Percentiles rank a stretch among this genome's conserved stretches.
Evolutionary conservation across 2,329 filamentous ascomycete genomes (phyloP).

Genomic region (Emergomyces africanus): DNA sequence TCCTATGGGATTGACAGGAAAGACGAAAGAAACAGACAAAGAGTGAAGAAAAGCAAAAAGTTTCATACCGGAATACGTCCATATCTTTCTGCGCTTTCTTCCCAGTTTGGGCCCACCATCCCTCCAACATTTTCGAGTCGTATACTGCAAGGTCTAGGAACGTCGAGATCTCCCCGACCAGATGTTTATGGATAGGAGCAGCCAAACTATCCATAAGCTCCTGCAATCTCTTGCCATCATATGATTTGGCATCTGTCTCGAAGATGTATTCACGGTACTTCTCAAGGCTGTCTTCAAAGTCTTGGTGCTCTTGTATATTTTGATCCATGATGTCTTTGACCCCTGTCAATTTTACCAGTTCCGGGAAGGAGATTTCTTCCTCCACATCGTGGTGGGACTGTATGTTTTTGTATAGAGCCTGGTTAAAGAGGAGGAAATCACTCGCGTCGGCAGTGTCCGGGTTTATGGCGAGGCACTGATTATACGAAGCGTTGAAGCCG

Average conservation of each 20-base stretch:
- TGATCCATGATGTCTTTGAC: slow-evolving; percentile 19
- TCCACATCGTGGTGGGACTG: slow-evolving; percentile 22
- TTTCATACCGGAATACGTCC: slow-evolving; percentile 2
- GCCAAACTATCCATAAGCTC: slow-evolving; percentile 13
- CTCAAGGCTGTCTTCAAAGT: slow-evolving; percentile 12
- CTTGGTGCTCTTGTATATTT: slow-evolving; percentile 22
- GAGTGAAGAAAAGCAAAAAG: background rate
- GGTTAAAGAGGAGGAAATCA: slow-evolving; percentile 21
- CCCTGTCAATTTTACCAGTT: slow-evolving; percentile 16
- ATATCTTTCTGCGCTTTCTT: slow-evolving; percentile 10
- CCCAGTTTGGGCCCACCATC: slow-evolving; percentile 8
- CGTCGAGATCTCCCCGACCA: slow-evolving; percentile 15
- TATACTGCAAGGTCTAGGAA: slow-evolving; percentile 11
- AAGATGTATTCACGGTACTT: slow-evolving; percentile 13
- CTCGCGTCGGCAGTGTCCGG: slow-evolving; percentile 10
- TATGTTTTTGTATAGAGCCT: slow-evolving; percentile 20
- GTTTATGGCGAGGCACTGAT: slow-evolving; percentile 21
- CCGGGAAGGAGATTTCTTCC: slow-evolving; percentile 21
- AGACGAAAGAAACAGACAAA: background rate
- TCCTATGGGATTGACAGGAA: background rate
- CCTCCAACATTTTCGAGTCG: slow-evolving; percentile 11
- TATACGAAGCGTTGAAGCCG: slow-evolving; percentile 30
- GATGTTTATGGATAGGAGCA: slow-evolving; percentile 14
- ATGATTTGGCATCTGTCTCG: slow-evolving; percentile 11
- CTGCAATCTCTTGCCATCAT: slow-evolving; percentile 12